phyloP scores from a whole-genome alignment of 1,139 yeast genomes.

The Hansenula anomala region DNA sequence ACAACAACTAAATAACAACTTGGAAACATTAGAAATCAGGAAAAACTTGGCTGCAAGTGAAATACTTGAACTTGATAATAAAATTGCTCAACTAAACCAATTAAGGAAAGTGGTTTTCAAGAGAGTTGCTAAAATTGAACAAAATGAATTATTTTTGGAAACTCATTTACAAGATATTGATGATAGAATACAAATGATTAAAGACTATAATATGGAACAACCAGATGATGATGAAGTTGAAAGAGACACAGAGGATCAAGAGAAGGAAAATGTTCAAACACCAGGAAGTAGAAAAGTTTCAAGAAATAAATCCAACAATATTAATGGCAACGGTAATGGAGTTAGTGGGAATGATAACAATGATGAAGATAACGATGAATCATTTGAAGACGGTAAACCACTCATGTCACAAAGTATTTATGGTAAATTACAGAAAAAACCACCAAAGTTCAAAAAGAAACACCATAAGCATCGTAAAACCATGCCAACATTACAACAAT shows the following conservation, averaged over 20 bases:
- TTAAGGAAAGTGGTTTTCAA: conserved; percentile 51
- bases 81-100: conserved; percentile 44
- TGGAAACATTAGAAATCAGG: conserved; percentile 54
- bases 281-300: conserved; percentile 2
- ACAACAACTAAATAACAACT: conserved; percentile 36
- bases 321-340: conserved; percentile 5
- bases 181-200: conserved; percentile 33
- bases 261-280: not conserved
- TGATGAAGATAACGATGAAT: conserved; percentile 9
- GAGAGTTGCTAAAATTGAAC: conserved; percentile 53
- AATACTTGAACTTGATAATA: conserved; percentile 54
- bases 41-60: conserved; percentile 62
- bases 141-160: conserved; percentile 50
- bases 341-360: conserved; percentile 10
- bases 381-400: conserved; percentile 14
- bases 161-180: conserved; percentile 37
- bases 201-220: conserved; percentile 26
- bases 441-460: conserved; percentile 25
- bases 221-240: conserved; percentile 15
- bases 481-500: conserved; percentile 57
- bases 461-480: conserved; percentile 37
- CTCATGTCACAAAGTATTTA: conserved; percentile 34
- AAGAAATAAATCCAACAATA: conserved; percentile 2
- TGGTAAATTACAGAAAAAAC: conserved; percentile 30
- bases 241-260: not conserved